Conservation (phyloP, 257 asterid genomes). For the Salvia miltiorrhiza region DNA sequence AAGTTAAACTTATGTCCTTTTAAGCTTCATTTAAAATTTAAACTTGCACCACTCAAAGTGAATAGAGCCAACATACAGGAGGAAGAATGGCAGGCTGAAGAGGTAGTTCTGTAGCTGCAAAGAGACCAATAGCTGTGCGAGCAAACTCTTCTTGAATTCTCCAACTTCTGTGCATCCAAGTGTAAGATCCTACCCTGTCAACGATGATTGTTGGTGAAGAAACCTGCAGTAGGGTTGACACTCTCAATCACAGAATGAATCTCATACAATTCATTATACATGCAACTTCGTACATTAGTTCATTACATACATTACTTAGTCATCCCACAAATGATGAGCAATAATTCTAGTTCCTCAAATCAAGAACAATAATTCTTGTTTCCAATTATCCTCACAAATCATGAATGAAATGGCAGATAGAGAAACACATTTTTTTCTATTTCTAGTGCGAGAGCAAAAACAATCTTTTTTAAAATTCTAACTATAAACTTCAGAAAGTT, state of each 20-base stretch:
- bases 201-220: slow-evolving; percentile 97
- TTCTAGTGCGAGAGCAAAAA: no score
- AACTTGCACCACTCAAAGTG: not conserved
- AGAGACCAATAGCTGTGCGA: slow-evolving; percentile 88
- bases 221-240: slow-evolving; percentile 48
- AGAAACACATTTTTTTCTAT: no score
- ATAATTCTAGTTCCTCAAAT: no score
- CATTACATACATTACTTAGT: no score
- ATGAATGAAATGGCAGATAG: no score
- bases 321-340: no score
- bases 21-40: not conserved
- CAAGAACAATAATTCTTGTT: no score
- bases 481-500: no score
- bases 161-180: slow-evolving; percentile 96
- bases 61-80: slow-evolving; percentile 55
- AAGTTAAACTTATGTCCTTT: slow-evolving; percentile 19
- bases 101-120: slow-evolving; percentile 91
- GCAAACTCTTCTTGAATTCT: slow-evolving; percentile 98
- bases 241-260: slow-evolving; percentile 22
- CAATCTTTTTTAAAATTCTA: no score
- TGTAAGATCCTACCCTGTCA: slow-evolving; percentile 94
- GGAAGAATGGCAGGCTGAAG: slow-evolving; percentile 99
- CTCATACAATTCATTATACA: slow-evolving; percentile 1
- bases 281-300: not conserved
- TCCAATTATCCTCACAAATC: no score